Evolutionary conservation across 2,329 filamentous ascomycete genomes (phyloP).

Genomic region (Verticillium nubilum): DNA sequence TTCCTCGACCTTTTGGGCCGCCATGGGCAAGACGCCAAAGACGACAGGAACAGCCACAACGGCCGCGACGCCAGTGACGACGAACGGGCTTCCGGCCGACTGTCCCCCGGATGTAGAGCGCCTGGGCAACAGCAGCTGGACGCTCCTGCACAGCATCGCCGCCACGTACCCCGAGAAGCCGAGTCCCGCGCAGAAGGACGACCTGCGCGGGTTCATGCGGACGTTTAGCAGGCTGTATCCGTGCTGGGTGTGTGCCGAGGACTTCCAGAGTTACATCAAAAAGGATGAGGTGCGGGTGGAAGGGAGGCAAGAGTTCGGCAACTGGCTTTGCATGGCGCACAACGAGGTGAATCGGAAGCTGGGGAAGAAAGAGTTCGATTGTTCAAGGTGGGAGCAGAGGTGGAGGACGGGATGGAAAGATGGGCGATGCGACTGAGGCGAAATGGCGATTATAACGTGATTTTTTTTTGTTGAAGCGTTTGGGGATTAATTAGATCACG

Average conservation of each 20-base stretch:
- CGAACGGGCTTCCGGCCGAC: slow-evolving; percentile 46
- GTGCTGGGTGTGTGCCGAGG: slow-evolving; percentile 91
- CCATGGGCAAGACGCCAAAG: slow-evolving; percentile 26
- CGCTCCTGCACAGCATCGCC: slow-evolving; percentile 84
- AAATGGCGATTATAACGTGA: not conserved
- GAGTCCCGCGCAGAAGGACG: slow-evolving; percentile 61
- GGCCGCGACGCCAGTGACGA: slow-evolving; percentile 22
- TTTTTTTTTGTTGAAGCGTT: not conserved
- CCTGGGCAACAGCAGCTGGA: slow-evolving; percentile 88
- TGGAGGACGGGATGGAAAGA: slow-evolving; percentile 88
- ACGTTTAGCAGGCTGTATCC: slow-evolving; percentile 86
- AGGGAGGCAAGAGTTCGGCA: slow-evolving; percentile 65
- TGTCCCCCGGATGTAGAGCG: slow-evolving; percentile 88
- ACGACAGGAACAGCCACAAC: slow-evolving; percentile 22
- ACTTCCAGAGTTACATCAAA: slow-evolving; percentile 79
- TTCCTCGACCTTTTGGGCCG: slow-evolving; percentile 55
- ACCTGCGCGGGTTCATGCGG: slow-evolving; percentile 72
- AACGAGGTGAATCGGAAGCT: slow-evolving; percentile 86
- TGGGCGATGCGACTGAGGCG: slow-evolving; percentile 51
- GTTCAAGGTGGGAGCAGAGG: slow-evolving; percentile 82
- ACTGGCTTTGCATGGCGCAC: slow-evolving; percentile 80
- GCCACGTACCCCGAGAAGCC: slow-evolving; percentile 76
- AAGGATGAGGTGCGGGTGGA: slow-evolving; percentile 59
- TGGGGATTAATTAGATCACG: not conserved
- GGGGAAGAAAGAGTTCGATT: slow-evolving; percentile 89